Conservation (phyloP, 2,329 filamentous ascomycete species). For the Xylariaceae sp. region DNA sequence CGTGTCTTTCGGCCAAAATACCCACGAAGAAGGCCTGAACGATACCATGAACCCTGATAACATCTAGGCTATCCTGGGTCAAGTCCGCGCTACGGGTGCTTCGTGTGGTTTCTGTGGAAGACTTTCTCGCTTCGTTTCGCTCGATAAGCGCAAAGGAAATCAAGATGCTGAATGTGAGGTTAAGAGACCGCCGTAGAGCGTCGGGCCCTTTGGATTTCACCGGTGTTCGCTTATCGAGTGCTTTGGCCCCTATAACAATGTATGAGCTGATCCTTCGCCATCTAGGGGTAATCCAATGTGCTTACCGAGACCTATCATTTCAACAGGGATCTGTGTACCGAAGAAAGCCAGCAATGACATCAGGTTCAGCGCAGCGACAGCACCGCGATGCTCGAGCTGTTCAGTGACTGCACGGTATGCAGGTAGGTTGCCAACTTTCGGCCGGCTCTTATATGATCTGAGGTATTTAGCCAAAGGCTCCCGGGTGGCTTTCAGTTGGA, state of each 20-base stretch:
- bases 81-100: slow-evolving; percentile 39
- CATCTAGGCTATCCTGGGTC: slow-evolving; percentile 43
- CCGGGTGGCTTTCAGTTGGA: slow-evolving; percentile 54
- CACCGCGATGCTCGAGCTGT: slow-evolving; percentile 43
- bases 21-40: slow-evolving; percentile 51
- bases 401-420: slow-evolving; percentile 46
- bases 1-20: slow-evolving; percentile 38
- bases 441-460: slow-evolving; percentile 50
- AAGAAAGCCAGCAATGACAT: slow-evolving; percentile 62
- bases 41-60: slow-evolving; percentile 47
- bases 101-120: slow-evolving; percentile 37
- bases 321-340: slow-evolving; percentile 59
- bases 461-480: slow-evolving; percentile 59
- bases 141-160: slow-evolving; percentile 50
- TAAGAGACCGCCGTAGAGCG: slow-evolving; percentile 36
- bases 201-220: slow-evolving; percentile 40
- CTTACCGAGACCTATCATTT: slow-evolving; percentile 55
- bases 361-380: slow-evolving; percentile 55
- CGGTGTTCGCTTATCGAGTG: slow-evolving; percentile 42
- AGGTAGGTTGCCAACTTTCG: slow-evolving; percentile 46
- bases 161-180: slow-evolving; percentile 45
- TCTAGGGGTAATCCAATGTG: background rate
- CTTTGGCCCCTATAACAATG: slow-evolving; percentile 36
- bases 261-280: background rate
- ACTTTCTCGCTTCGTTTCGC: slow-evolving; percentile 42